Evolutionary conservation across 1,139 yeast species (phyloP), one percentile per base, ranked within the genome.

Genomic region (Yamadazyma atlantica): DNA sequence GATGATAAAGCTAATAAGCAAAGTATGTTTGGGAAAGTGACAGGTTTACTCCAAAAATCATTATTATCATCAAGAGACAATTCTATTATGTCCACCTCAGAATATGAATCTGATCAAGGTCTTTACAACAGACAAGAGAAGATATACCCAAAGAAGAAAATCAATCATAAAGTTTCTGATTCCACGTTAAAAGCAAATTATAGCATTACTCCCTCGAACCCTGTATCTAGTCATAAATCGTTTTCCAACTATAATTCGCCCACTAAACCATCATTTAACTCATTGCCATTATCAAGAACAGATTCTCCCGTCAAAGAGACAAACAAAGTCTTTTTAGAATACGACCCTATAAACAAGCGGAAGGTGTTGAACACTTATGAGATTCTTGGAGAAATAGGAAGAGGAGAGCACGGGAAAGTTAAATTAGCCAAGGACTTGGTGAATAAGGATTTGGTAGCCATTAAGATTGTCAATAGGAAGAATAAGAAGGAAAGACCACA

Each of bases 341-440:
- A 86, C 58, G 96, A 92, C 58, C 97, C 97, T 0, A 76, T 85
- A 3, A 82, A 87, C 3, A 83, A 85, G 43, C 77, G 95, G 36
- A 86, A 90, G 57, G 82, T 85, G 21, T 72, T 94, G 44, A 94
- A 94, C 62, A 83, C 95, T 0, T 94, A 92, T 57, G 98, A 92
- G 60, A 86, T 94, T 29, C 66, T 90, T 28, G 70, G 75, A 32
- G 97, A 92, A 61, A 72, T 94, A 27, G 99, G 99, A 3, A 75
- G 87, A 35, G 99, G 99, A 10, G 97, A 92, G 59, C 98, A 92
- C 61, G 98, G 99, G 13, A 90, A 89, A 59, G 99, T 94, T 32
- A 94, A 92, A 59, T 71, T 94, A 17, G 98, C 96, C 0, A 75
- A 76, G 43, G 94, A 90, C 56, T 61, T 83, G 38, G 73, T 78